phyloP scores from a whole-genome alignment of 2,329 filamentous ascomycete species.

The Calonectria crousiana region DNA sequence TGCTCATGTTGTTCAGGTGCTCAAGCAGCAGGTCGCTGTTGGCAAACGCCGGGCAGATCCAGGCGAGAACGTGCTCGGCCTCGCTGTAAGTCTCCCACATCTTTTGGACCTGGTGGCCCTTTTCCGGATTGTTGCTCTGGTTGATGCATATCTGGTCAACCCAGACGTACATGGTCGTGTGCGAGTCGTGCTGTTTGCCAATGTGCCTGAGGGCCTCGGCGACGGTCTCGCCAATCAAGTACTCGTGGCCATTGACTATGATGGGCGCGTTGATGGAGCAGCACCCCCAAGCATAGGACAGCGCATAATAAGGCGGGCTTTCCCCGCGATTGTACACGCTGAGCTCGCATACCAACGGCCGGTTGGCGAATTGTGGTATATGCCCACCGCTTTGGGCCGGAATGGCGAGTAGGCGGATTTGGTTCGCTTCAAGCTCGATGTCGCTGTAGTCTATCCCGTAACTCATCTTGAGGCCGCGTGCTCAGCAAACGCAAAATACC shows the following conservation, averaged over 20 bases:
- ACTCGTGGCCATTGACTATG: not conserved
- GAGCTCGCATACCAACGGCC: not conserved
- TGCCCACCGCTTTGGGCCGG: not conserved
- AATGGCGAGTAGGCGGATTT: constrained; percentile 6
- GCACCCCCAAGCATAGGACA: constrained; percentile 16
- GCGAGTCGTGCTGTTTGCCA: not conserved
- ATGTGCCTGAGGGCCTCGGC: constrained; percentile 11
- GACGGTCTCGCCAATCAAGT: not conserved
- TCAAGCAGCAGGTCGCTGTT: constrained; percentile 12
- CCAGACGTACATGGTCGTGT: constrained; percentile 12
- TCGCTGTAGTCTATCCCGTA: not conserved
- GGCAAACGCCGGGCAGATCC: constrained; percentile 13
- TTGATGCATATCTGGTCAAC: constrained; percentile 33
- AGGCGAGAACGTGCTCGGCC: constrained; percentile 18
- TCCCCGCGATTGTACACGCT: not conserved
- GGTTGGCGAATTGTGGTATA: not conserved
- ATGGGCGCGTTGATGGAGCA: not conserved
- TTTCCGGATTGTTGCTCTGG: constrained; percentile 23
- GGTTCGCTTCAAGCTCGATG: not conserved
- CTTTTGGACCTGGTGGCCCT: constrained; percentile 26
- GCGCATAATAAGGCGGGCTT: constrained; percentile 5
- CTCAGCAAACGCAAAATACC: not conserved
- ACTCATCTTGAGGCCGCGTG: not conserved
- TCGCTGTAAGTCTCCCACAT: constrained; percentile 26
- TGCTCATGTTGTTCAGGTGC: not conserved